Base-by-base conservation (phyloP, 352 stramenopile species). In the Phytopythium litorale region DNA sequence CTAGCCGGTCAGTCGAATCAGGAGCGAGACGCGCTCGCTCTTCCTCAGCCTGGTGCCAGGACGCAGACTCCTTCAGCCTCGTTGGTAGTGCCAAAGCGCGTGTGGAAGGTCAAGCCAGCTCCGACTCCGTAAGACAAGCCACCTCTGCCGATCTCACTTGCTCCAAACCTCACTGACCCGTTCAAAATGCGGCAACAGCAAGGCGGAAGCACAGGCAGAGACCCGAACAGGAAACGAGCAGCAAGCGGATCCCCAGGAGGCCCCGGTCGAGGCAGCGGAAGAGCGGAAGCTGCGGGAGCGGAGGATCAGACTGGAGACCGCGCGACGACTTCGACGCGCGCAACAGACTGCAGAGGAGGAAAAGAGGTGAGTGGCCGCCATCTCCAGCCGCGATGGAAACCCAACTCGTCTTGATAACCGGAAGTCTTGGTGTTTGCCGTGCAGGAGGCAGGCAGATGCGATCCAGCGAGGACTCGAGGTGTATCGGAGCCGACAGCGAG, bases 401-500 rank as follows among this genome's bases (percentile, higher is more conserved):
- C 37, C 12, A 18, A 19, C 5, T 6, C 37, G 37, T 43, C 18
- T 43, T 43, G 35, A 15, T 15, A 16, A 40, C 13, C 35, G 35
- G 35, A 3, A 48, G 38, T 43, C 11, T 4, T 43, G 46, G 49
- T 43, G 23, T 40, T 46, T 18, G 25, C 11, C 28, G 18, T 49
- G 3, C 32, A 92, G 83, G 16, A 77, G 76, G 59, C 70, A 88
- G 16, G 54, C 72, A 49, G 78, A 89, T 52, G 59, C 73, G 12
- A 76, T 85, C 33, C 69, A 88, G 35, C 71, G 79, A 60, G 74
- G 78, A 2, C 67, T 91, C 8, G 66, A 72, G 42, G 67, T 67
- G 3, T 83, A 82, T 68, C 89, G 84, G 43, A 79, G 50, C n/a
- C 81, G 76, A n/a, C 70, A 81, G 33, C 72, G 72, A n/a, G 76